phyloP scores from a whole-genome alignment of 2,329 filamentous ascomycete species.

The Fusarium albidum region DNA sequence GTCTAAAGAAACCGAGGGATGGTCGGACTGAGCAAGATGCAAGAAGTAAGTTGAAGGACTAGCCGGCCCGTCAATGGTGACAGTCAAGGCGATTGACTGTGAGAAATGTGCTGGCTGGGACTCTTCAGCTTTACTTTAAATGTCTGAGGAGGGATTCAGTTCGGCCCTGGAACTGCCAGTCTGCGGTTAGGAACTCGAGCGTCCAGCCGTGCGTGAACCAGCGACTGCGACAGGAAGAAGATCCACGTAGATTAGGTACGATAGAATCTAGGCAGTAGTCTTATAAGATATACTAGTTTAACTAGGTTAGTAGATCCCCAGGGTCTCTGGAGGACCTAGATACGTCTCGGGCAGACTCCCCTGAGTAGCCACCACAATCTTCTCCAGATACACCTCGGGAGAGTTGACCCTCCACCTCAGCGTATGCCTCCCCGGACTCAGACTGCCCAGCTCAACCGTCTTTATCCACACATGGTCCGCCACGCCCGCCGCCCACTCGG shows the following conservation, averaged over 20 bases:
- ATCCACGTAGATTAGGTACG: no score
- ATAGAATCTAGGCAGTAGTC: constrained; percentile 45
- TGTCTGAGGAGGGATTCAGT: no score
- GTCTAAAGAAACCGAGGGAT: no score
- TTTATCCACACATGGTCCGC: not conserved
- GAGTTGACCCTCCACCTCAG: not conserved
- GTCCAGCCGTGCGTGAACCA: constrained; percentile 29
- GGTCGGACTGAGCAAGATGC: no score
- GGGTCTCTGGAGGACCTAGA: not conserved
- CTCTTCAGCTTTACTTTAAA: no score
- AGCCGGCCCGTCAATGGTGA: no score
- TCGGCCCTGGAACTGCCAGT: constrained; percentile 2
- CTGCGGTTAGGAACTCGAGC: constrained; percentile 12
- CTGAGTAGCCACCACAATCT: not conserved
- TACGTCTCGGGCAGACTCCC: not conserved
- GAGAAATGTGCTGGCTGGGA: no score
- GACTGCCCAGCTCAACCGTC: not conserved
- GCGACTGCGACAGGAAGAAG: constrained; percentile 23
- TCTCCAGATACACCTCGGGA: not conserved
- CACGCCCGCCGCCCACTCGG: not conserved
- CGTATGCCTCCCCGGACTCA: not conserved
- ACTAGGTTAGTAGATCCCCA: no score
- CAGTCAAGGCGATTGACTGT: no score
- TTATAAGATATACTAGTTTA: no score
- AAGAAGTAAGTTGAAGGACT: no score